These are phyloP conservation scores for Tephrocybe sp. DNA, from an alignment of 768 basidiomycete genomes.

Conservation along the genomic window DNA sequence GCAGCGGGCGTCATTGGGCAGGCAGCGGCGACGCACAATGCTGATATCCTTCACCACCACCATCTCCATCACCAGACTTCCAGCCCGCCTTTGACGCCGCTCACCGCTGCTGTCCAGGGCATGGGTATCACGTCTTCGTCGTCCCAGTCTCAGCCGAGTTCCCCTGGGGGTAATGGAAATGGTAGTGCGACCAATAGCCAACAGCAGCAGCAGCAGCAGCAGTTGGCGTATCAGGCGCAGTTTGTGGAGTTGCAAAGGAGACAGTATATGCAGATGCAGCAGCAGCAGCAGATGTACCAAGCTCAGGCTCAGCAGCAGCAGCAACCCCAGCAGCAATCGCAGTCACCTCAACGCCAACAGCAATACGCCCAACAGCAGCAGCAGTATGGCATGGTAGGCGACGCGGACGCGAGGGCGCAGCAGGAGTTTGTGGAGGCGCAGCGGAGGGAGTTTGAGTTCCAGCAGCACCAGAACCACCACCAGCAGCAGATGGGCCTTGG, in stretches of 20 bases:
- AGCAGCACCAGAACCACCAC: slow-evolving; percentile 11
- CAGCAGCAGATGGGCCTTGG: slow-evolving; percentile 1
- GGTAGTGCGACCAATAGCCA: slow-evolving; percentile 28
- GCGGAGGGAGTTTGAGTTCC: slow-evolving; percentile 16
- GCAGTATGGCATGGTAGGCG: not conserved
- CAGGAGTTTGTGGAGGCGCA: slow-evolving; percentile 21
- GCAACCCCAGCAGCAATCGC: slow-evolving; percentile 10
- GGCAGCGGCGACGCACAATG: slow-evolving; percentile 1
- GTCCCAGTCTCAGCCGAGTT: no score
- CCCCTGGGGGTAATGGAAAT: no score
- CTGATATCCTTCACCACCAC: not conserved
- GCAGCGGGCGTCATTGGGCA: not conserved
- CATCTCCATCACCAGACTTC: not conserved
- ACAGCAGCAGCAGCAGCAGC: slow-evolving; percentile 10
- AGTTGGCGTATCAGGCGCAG: slow-evolving; percentile 21
- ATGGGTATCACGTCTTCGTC: slow-evolving; percentile 16
- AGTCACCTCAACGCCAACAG: slow-evolving; percentile 22
- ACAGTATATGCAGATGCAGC: slow-evolving; percentile 29
- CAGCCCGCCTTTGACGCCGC: slow-evolving; percentile 19
- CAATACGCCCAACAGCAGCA: slow-evolving; percentile 12
- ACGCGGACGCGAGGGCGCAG: slow-evolving; percentile 18
- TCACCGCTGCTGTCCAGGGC: slow-evolving; percentile 23
- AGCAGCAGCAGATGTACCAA: no score
- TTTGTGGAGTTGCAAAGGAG: slow-evolving; percentile 21
- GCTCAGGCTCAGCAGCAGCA: slow-evolving; percentile 22